A percentile compares a stretch with the other conserved stretches of the same genome.
phyloP scores from a whole-genome alignment of 2,329 filamentous ascomycete species.

The Juglanconis sp. region DNA sequence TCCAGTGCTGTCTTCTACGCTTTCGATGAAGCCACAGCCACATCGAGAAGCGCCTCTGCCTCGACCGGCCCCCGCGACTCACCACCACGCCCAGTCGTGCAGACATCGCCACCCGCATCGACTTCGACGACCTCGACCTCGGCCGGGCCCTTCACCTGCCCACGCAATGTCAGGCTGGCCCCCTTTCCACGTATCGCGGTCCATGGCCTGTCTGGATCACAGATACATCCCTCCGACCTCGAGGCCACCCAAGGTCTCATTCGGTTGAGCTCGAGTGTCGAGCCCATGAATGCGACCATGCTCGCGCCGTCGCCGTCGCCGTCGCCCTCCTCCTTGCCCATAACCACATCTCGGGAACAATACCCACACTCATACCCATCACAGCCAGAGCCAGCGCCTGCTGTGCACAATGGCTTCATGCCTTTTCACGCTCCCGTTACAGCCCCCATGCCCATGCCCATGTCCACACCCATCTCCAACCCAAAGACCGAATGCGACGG shows the following conservation, averaged over 20 bases:
- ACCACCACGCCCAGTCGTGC: not conserved
- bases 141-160: not conserved
- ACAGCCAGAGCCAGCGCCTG: not conserved
- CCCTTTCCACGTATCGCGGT: not conserved
- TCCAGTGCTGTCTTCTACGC: slow-evolving; percentile 14
- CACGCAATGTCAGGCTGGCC: not conserved
- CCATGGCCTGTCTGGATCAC: not conserved
- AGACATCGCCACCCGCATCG: not conserved
- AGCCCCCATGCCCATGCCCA: not conserved
- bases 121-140: not conserved
- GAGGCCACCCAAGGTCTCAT: slow-evolving; percentile 16
- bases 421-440: not conserved
- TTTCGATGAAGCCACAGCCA: slow-evolving; percentile 1
- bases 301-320: too few species aligned
- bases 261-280: slow-evolving; percentile 15
- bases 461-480: not conserved
- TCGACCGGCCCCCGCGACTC: not conserved
- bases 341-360: slow-evolving; percentile 3
- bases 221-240: slow-evolving; percentile 5
- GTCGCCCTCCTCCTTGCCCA: too few species aligned
- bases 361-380: not conserved
- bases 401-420: not conserved
- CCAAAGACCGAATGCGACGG: not conserved
- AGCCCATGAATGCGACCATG: slow-evolving; percentile 3
- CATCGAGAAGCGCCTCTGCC: slow-evolving; percentile 3